phyloP scores from a whole-genome alignment of 1,139 yeast species.

The Nakaseomyces bracarensis region DNA sequence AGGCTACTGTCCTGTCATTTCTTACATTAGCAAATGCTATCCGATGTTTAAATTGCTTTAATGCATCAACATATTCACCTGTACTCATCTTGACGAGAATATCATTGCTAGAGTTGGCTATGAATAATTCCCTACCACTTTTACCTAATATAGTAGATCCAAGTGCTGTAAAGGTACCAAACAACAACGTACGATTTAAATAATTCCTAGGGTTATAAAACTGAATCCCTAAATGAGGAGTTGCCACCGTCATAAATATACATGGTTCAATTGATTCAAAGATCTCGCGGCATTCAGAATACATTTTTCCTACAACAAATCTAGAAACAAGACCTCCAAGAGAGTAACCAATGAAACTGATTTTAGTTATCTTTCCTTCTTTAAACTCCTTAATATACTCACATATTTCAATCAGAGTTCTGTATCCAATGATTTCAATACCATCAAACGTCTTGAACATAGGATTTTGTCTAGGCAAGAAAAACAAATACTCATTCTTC shows the following conservation, averaged over 20 bases:
- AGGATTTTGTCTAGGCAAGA: conserved; percentile 64
- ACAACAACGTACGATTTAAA: conserved; percentile 33
- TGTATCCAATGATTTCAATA: conserved; percentile 57
- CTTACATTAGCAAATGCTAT: conserved; percentile 62
- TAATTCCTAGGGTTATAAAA: conserved; percentile 31
- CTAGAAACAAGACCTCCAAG: conserved; percentile 50
- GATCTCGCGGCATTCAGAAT: conserved; percentile 36
- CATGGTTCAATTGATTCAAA: conserved; percentile 57
- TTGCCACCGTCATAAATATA: conserved; percentile 72
- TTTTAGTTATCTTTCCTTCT: conserved; percentile 34
- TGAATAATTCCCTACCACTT: conserved; percentile 67
- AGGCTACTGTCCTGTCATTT: conserved; percentile 62
- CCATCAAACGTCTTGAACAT: conserved; percentile 84
- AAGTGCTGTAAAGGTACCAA: conserved; percentile 43
- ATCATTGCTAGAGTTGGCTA: conserved; percentile 37
- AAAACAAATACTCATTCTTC: conserved; percentile 42
- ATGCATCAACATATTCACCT: conserved; percentile 45
- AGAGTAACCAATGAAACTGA: conserved; percentile 48
- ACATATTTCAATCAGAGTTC: conserved; percentile 59
- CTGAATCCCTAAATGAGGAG: conserved; percentile 79
- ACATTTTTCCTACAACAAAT: conserved; percentile 54
- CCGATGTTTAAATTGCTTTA: conserved; percentile 48
- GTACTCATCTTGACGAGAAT: conserved; percentile 47
- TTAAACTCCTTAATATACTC: conserved; percentile 37
- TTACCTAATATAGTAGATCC: conserved; percentile 63